Evolutionary conservation across 139 green algal genomes (phyloP), one percentile per base, ranked within the genome.

Genomic region (Haematococcus sp.): DNA sequence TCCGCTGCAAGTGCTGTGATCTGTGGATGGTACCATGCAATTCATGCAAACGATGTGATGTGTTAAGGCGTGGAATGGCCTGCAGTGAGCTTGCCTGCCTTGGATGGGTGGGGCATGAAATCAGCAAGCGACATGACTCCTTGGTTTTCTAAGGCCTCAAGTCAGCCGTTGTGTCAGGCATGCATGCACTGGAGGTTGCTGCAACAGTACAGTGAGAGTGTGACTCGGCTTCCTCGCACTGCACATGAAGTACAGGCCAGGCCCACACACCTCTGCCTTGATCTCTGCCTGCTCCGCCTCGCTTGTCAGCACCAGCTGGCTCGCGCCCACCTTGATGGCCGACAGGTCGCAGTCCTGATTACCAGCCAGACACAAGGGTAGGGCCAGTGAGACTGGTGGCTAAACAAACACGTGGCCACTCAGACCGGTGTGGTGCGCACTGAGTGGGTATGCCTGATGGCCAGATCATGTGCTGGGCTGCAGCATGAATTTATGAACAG

Each of bases 321-420:
- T 23, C 4, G 35, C 11, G 23, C 65, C 75, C 1, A 17, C 20
- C 65, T 63, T 22, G 16, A 56, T 4, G 44, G 69, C 69, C 1
- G 43, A 66, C 55, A 84, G 51, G 76, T 98, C 93, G 70, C 93
- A 98, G 22, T 88, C 90, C 58, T 65, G 58, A 32, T 32, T 23
- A 61, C 22, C 54, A 61, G 16, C 27, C 13, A 61, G 4, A 32
- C 27, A n/a, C n/a, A n/a, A n/a, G n/a, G n/a, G n/a, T n/a, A n/a
- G n/a, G n/a, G n/a, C n/a, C n/a, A n/a, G n/a, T n/a, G n/a, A n/a
- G n/a, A n/a, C n/a, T n/a, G n/a, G n/a, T 49, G 40, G 40, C 11
- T 49, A 49, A 7, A 49, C 40, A 49, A 19, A 11, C 40, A 49
- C 40, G 40, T 49, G 40, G n/a, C n/a, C n/a, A n/a, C n/a, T n/a